Evolutionary conservation across 306 rosid species (phyloP).

Genomic region (Abrus precatorius): DNA sequence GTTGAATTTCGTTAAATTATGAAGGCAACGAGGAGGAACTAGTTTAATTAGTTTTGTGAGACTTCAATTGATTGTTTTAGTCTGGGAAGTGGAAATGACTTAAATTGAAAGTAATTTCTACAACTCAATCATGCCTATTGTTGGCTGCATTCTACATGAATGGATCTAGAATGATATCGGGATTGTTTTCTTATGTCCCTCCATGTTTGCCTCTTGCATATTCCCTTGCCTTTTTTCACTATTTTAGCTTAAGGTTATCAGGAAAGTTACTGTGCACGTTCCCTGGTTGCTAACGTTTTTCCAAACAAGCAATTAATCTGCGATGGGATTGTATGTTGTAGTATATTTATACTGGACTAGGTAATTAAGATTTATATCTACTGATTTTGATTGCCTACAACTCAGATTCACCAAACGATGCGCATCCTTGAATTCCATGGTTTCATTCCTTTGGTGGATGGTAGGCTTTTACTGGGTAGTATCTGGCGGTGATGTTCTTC

Average conservation of each 20-base stretch:
- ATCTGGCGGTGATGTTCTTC: constrained; percentile 77
- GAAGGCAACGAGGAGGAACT: background rate
- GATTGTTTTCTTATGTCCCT: background rate
- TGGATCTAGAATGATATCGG: background rate
- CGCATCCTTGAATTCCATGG: constrained; percentile 82
- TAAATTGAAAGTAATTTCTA: too few relatives aligned
- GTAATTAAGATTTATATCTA: constrained; percentile 34
- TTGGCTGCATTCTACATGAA: background rate
- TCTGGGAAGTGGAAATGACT: too few relatives aligned
- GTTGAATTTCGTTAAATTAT: background rate
- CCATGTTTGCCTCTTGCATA: background rate
- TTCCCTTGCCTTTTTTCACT: background rate
- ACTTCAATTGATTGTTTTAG: background rate
- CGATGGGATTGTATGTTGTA: background rate
- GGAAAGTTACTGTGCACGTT: too few relatives aligned
- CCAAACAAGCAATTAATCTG: too few relatives aligned
- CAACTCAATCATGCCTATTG: background rate
- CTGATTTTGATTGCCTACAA: constrained; percentile 53
- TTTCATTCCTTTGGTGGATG: constrained; percentile 95
- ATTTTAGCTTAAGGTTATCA: background rate
- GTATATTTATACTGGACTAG: constrained; percentile 18
- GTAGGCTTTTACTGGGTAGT: constrained; percentile 97
- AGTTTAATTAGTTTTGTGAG: background rate
- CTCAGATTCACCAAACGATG: constrained; percentile 75
- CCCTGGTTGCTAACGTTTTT: too few relatives aligned